A percentile compares a stretch with the other conserved stretches of the same genome.
phyloP scores from a whole-genome alignment of 2,329 filamentous ascomycete species.

The Neofusicoccum umdonicola region DNA sequence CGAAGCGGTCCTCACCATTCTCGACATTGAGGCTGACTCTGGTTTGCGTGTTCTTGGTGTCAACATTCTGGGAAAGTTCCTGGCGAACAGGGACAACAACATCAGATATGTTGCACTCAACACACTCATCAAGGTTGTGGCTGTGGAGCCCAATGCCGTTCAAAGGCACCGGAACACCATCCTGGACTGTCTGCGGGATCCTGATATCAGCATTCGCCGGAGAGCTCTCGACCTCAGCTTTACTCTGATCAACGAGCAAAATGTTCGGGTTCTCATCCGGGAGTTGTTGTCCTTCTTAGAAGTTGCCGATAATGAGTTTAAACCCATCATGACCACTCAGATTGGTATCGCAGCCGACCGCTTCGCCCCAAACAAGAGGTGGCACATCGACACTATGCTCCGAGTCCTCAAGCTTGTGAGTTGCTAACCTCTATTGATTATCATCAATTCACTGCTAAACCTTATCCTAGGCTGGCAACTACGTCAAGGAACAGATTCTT shows the following conservation, averaged over 20 bases:
- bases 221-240: conserved; percentile 97
- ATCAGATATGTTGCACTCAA: conserved; percentile 98
- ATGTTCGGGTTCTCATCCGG: conserved; percentile 88
- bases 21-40: conserved; percentile 97
- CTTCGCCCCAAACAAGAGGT: conserved; percentile 94
- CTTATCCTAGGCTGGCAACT: conserved; percentile 69
- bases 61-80: conserved; percentile 96
- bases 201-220: conserved; percentile 95
- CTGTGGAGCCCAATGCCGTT: conserved; percentile 95
- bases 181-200: conserved; percentile 89
- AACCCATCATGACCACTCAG: conserved; percentile 96
- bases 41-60: conserved; percentile 91
- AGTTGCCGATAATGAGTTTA: conserved; percentile 97
- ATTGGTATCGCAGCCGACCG: conserved; percentile 96
- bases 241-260: conserved; percentile 94
- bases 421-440: background rate
- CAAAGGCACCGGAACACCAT: conserved; percentile 97
- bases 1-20: conserved; percentile 92
- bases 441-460: conserved; percentile 19
- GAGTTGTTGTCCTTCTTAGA: conserved; percentile 94
- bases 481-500: conserved; percentile 95
- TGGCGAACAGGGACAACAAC: conserved; percentile 98
- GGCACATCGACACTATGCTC: conserved; percentile 98
- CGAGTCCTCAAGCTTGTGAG: conserved; percentile 75
- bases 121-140: conserved; percentile 95